Conservation (phyloP, 1,284 basidiomycete species). For the Malassezia sp. region DNA sequence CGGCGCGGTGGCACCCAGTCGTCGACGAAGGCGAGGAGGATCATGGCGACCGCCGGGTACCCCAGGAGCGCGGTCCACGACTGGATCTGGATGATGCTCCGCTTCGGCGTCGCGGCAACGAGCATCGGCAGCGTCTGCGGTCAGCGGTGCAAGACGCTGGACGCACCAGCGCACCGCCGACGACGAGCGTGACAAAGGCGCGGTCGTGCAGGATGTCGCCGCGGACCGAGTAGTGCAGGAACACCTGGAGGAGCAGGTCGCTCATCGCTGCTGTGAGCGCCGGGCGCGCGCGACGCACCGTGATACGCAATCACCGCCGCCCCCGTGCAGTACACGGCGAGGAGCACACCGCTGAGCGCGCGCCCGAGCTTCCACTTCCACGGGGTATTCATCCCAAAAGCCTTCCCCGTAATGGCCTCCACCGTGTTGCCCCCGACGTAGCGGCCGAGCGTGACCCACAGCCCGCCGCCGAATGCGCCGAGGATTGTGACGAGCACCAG, state of each 20-base stretch:
- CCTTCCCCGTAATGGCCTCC: conserved; percentile 35
- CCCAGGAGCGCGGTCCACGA: conserved; percentile 26
- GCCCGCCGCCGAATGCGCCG: conserved; percentile 39
- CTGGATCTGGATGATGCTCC: conserved; percentile 39
- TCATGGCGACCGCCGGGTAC: conserved; percentile 30
- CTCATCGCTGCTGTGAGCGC: conserved; percentile 21
- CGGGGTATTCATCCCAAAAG: conserved; percentile 35
- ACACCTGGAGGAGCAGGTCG: conserved; percentile 38
- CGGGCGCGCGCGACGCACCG: conserved; percentile 6
- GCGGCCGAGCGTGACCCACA: conserved; percentile 39
- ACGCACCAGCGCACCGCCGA: conserved; percentile 25
- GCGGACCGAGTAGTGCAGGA: conserved; percentile 34
- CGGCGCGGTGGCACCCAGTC: too few species aligned
- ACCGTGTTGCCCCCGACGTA: conserved; percentile 40
- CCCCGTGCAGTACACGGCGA: conserved; percentile 37
- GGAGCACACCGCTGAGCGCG: conserved; percentile 22
- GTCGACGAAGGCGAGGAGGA: conserved; percentile 29
- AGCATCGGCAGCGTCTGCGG: conserved; percentile 32
- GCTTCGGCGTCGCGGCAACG: conserved; percentile 39
- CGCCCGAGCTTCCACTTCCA: conserved; percentile 39
- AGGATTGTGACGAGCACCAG: conserved; percentile 27
- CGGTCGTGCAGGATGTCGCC: conserved; percentile 36
- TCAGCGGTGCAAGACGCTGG: background rate
- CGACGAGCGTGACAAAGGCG: conserved; percentile 34
- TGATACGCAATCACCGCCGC: conserved; percentile 41